Percentiles rank a stretch among this genome's conserved stretches.
Conservation (phyloP, 257 asterid species). For the Galeopsis tetrahit region DNA sequence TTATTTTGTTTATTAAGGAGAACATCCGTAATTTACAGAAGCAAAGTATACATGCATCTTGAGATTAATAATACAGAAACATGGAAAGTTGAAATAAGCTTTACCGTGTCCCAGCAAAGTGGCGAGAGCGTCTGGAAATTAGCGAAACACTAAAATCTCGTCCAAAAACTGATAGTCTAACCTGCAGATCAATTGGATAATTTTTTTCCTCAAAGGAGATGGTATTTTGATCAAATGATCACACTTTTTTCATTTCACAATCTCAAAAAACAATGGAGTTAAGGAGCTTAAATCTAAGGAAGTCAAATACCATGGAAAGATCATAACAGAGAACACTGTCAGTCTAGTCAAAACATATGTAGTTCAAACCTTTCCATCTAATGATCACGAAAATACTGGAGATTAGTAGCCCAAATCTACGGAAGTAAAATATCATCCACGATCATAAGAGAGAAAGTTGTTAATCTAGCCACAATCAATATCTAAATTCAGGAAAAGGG, state of each 20-base stretch:
- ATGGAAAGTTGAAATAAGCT: slow-evolving; percentile 26
- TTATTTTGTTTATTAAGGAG: slow-evolving; percentile 18
- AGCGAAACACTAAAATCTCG: slow-evolving; percentile 88
- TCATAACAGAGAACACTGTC: slow-evolving; percentile 21
- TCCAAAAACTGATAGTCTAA: slow-evolving; percentile 88
- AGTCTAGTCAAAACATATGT: background rate
- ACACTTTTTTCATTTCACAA: slow-evolving; percentile 17
- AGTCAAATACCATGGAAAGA: background rate
- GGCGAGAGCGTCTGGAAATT: slow-evolving; percentile 97
- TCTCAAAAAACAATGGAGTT: slow-evolving; percentile 3
- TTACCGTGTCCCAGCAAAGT: slow-evolving; percentile 99
- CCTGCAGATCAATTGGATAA: slow-evolving; percentile 52
- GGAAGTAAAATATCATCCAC: background rate
- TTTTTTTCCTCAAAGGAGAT: slow-evolving; percentile 11
- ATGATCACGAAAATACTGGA: slow-evolving; percentile 7
- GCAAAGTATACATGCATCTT: background rate
- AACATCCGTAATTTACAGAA: slow-evolving; percentile 23
- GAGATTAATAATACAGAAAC: slow-evolving; percentile 8
- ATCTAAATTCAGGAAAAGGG: slow-evolving; percentile 16
- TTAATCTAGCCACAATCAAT: background rate
- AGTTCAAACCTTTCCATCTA: slow-evolving; percentile 7
- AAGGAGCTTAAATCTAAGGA: background rate
- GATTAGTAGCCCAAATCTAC: background rate
- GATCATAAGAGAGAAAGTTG: slow-evolving; percentile 3
- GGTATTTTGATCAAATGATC: slow-evolving; percentile 12